A percentile compares a stretch with the other conserved stretches of the same genome.
phyloP scores from a whole-genome alignment of 495 filamentous ascomycete species.

The Trypethelium eluteriae region DNA sequence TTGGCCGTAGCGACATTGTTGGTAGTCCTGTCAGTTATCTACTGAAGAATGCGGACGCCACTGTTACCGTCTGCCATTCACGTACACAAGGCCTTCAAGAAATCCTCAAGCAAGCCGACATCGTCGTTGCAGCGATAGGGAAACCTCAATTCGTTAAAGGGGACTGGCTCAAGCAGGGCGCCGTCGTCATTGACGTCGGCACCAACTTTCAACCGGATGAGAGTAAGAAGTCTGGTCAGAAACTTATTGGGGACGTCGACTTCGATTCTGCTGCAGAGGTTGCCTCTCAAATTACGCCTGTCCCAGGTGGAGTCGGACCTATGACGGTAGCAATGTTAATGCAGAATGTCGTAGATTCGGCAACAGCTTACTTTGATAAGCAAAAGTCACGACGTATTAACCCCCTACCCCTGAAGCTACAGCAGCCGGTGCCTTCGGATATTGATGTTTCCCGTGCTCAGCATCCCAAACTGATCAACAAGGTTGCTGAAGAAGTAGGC shows the following conservation, averaged over 20 bases:
- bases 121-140: slow-evolving; percentile 88
- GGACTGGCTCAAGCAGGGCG: slow-evolving; percentile 89
- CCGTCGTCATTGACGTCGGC: slow-evolving; percentile 92
- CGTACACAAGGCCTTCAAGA: slow-evolving; percentile 64
- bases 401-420: slow-evolving; percentile 69
- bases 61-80: slow-evolving; percentile 93
- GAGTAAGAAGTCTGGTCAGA: slow-evolving; percentile 86
- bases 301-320: slow-evolving; percentile 92
- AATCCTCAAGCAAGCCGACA: slow-evolving; percentile 74
- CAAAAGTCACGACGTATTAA: slow-evolving; percentile 68
- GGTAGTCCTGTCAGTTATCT: slow-evolving; percentile 94
- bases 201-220: slow-evolving; percentile 94
- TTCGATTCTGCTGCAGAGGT: slow-evolving; percentile 78
- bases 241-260: slow-evolving; percentile 94
- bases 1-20: slow-evolving; percentile 94
- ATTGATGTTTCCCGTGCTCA: slow-evolving; percentile 88
- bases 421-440: slow-evolving; percentile 78
- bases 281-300: slow-evolving; percentile 92
- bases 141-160: slow-evolving; percentile 80
- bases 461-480: slow-evolving; percentile 77
- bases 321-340: slow-evolving; percentile 98
- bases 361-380: slow-evolving; percentile 70
- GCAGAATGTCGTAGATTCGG: slow-evolving; percentile 83
- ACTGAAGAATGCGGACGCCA: slow-evolving; percentile 89
- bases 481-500: slow-evolving; percentile 77